Evolutionary conservation across 305 asterid genomes (phyloP).

Genomic region (Fraxinus dipetala): DNA sequence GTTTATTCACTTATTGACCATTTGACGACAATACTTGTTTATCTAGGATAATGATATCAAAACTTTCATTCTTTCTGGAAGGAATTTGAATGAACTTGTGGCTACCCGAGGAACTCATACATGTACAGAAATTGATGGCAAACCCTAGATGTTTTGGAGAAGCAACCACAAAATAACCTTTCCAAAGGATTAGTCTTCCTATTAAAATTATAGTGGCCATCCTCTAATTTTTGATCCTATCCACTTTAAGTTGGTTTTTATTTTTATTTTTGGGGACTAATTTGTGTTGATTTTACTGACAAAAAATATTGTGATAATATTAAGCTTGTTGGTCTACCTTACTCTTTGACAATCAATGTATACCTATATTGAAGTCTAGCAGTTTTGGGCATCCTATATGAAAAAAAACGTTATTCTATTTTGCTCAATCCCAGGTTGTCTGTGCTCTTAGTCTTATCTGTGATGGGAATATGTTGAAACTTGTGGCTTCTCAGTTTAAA

Average conservation of each 20-base stretch:
- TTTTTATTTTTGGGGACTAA: neutral
- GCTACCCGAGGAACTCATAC: neutral
- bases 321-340: neutral
- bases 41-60: neutral
- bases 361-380: neutral
- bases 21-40: neutral
- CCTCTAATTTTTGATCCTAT: neutral
- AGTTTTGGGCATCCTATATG: neutral
- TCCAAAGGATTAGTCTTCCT: neutral
- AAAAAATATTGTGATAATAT: neutral
- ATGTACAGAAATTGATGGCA: neutral
- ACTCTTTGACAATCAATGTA: neutral
- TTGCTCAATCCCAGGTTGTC: neutral
- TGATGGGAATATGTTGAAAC: neutral
- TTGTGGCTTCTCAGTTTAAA: neutral
- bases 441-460: neutral
- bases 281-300: neutral
- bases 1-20: neutral
- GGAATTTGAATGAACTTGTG: neutral
- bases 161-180: neutral
- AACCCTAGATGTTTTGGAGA: neutral
- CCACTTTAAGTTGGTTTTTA: neutral
- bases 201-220: neutral
- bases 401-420: neutral
- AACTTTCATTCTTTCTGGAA: slow-evolving; percentile 1